Percentiles rank a stretch among this genome's conserved stretches.
Evolutionary conservation across 2,329 filamentous ascomycete genomes (phyloP).

Genomic region (Elsinoe arachidis): DNA sequence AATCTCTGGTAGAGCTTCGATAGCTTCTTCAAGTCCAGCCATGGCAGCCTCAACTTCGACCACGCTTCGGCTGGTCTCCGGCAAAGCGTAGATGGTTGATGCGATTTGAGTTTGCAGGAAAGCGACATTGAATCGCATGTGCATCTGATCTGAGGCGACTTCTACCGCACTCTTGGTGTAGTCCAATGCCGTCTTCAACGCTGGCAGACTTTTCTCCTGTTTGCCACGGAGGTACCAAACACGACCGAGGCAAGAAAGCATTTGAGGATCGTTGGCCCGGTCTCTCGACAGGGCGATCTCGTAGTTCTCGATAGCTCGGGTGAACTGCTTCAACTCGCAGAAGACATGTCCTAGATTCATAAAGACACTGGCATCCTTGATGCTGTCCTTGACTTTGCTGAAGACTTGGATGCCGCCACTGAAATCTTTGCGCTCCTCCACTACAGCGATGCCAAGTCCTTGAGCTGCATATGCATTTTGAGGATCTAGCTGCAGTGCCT

Average conservation of each 20-base stretch:
- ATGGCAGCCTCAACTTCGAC: slow-evolving; percentile 73
- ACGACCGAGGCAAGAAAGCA: slow-evolving; percentile 77
- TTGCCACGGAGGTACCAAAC: slow-evolving; percentile 79
- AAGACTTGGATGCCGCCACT: slow-evolving; percentile 77
- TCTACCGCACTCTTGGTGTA: slow-evolving; percentile 63
- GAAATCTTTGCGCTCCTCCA: slow-evolving; percentile 89
- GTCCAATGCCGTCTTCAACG: slow-evolving; percentile 56
- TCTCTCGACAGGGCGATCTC: slow-evolving; percentile 76
- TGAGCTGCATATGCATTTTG: slow-evolving; percentile 95
- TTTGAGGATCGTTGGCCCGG: slow-evolving; percentile 66
- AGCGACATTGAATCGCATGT: slow-evolving; percentile 95
- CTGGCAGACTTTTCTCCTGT: slow-evolving; percentile 53
- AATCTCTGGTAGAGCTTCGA: slow-evolving; percentile 56
- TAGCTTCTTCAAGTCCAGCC: slow-evolving; percentile 75
- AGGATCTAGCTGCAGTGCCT: slow-evolving; percentile 86
- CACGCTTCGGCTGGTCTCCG: slow-evolving; percentile 67
- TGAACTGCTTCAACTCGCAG: slow-evolving; percentile 80
- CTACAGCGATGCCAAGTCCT: slow-evolving; percentile 85
- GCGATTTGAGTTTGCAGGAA: slow-evolving; percentile 96
- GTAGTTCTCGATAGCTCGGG: slow-evolving; percentile 89
- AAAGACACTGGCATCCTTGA: slow-evolving; percentile 80
- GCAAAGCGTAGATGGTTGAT: slow-evolving; percentile 63
- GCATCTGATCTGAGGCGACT: slow-evolving; percentile 71
- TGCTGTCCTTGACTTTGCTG: slow-evolving; percentile 78
- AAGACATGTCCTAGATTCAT: slow-evolving; percentile 93